These are phyloP conservation scores for Lojkania enalia DNA, from an alignment of 2,329 filamentous ascomycete species.

Conservation along the genomic window DNA sequence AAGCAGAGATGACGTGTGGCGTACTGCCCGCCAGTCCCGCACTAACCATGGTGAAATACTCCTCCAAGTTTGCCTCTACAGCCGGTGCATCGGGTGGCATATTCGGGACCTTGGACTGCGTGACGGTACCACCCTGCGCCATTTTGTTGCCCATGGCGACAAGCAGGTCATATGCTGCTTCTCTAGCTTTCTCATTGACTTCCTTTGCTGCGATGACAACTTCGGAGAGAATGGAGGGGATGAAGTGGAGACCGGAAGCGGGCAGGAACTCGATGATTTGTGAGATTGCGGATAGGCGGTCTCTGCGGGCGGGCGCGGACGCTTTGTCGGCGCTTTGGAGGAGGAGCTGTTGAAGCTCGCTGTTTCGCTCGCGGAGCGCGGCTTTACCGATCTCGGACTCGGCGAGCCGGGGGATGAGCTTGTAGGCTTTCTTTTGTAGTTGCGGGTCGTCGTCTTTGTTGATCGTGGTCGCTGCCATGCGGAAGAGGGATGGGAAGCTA, in stretches of 20 bases:
- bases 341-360: constrained; percentile 80
- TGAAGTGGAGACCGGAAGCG: constrained; percentile 81
- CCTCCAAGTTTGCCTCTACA: constrained; percentile 81
- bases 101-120: constrained; percentile 83
- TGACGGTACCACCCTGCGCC: constrained; percentile 72
- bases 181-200: constrained; percentile 91
- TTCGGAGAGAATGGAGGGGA: constrained; percentile 87
- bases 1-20: constrained; percentile 96
- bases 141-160: constrained; percentile 87
- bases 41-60: constrained; percentile 98
- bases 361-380: constrained; percentile 75
- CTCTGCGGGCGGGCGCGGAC: constrained; percentile 80
- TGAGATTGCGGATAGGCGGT: constrained; percentile 80
- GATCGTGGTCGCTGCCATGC: constrained; percentile 81
- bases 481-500: constrained; percentile 83
- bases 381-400: constrained; percentile 75
- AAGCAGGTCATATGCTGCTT: constrained; percentile 85
- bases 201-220: constrained; percentile 97
- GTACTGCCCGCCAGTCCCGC: constrained; percentile 90
- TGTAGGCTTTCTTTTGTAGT: constrained; percentile 98
- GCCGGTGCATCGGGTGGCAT: constrained; percentile 81
- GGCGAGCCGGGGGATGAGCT: constrained; percentile 88
- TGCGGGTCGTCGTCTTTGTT: constrained; percentile 83
- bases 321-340: constrained; percentile 80
- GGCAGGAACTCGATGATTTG: constrained; percentile 81